Conservation (phyloP, 2,329 filamentous ascomycete genomes). For the Alternaria triticina region DNA sequence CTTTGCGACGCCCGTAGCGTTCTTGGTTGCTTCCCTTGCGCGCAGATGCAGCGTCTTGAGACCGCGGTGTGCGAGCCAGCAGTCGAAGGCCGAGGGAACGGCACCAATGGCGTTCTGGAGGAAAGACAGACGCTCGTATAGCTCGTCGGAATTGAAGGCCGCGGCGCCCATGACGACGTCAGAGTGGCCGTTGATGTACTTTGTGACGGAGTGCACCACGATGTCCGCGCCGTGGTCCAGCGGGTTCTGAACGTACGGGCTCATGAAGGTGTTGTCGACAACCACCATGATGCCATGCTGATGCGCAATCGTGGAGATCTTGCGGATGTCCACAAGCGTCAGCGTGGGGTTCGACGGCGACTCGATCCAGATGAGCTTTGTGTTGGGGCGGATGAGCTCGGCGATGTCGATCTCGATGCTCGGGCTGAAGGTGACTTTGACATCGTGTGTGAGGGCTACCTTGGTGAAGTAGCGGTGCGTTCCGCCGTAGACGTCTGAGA, state of each 20-base stretch:
- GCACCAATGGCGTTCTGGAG: constrained; percentile 97
- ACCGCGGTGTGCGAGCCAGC: constrained; percentile 96
- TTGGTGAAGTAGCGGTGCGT: constrained; percentile 99
- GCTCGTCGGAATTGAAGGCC: constrained; percentile 85
- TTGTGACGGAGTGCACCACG: constrained; percentile 95
- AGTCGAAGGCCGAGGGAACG: constrained; percentile 93
- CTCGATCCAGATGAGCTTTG: constrained; percentile 97
- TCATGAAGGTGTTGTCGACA: constrained; percentile 99
- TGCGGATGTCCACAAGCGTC: constrained; percentile 88
- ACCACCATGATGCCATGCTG: constrained; percentile 89
- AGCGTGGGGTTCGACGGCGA: constrained; percentile 93
- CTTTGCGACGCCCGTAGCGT: constrained; percentile 77
- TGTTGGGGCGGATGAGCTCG: constrained; percentile 83
- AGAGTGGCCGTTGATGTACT: constrained; percentile 97
- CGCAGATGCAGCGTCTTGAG: constrained; percentile 96
- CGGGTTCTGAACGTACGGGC: constrained; percentile 95
- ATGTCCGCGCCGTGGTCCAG: constrained; percentile 95
- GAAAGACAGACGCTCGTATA: constrained; percentile 81
- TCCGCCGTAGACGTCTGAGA: constrained; percentile 97
- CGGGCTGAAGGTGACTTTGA: constrained; percentile 92
- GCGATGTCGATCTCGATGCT: constrained; percentile 88
- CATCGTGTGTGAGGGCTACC: constrained; percentile 91
- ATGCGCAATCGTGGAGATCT: constrained; percentile 83
- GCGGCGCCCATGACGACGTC: constrained; percentile 98
- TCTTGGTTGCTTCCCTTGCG: constrained; percentile 80